Percentiles rank a stretch among this genome's conserved stretches.
These are phyloP conservation scores for Diaporthe citriasiana DNA, from an alignment of 2,329 filamentous ascomycete genomes.

Conservation along the genomic window DNA sequence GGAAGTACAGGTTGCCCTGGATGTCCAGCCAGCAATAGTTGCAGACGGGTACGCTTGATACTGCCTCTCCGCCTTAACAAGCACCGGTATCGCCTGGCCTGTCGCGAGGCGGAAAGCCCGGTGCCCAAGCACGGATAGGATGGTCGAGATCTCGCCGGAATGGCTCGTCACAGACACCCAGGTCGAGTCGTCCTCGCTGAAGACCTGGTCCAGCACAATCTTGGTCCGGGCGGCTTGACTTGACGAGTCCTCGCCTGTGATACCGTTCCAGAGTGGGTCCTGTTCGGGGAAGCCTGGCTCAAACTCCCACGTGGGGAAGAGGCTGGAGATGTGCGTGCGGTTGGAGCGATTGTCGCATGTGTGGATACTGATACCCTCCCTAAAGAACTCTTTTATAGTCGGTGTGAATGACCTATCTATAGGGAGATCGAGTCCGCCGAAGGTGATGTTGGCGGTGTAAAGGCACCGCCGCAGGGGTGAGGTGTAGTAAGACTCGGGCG, in stretches of 20 bases:
- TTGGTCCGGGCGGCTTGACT: constrained; percentile 66
- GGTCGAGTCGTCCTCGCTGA: constrained; percentile 63
- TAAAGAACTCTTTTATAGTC: constrained; percentile 73
- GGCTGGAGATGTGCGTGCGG: constrained; percentile 64
- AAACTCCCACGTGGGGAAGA: constrained; percentile 68
- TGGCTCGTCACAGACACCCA: constrained; percentile 74
- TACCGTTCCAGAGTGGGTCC: constrained; percentile 60
- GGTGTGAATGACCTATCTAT: constrained; percentile 66
- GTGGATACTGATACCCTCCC: constrained; percentile 77
- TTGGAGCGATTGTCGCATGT: constrained; percentile 76
- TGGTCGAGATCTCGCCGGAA: constrained; percentile 67
- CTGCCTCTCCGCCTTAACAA: constrained; percentile 71
- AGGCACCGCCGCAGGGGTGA: constrained; percentile 75
- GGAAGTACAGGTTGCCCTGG: constrained; percentile 59
- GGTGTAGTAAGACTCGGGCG: constrained; percentile 74
- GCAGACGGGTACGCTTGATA: constrained; percentile 47
- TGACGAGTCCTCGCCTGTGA: constrained; percentile 57
- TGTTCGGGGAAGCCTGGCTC: constrained; percentile 73
- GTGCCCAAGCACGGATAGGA: constrained; percentile 65
- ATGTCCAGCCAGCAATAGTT: constrained; percentile 54
- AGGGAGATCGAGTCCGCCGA: constrained; percentile 51
- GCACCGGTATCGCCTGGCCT: constrained; percentile 76
- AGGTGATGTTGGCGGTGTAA: constrained; percentile 74
- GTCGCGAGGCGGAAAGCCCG: constrained; percentile 74
- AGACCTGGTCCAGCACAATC: constrained; percentile 69